These are phyloP conservation scores for Aspergillus sparsus DNA, from an alignment of 495 filamentous ascomycete genomes.

Conservation along the genomic window DNA sequence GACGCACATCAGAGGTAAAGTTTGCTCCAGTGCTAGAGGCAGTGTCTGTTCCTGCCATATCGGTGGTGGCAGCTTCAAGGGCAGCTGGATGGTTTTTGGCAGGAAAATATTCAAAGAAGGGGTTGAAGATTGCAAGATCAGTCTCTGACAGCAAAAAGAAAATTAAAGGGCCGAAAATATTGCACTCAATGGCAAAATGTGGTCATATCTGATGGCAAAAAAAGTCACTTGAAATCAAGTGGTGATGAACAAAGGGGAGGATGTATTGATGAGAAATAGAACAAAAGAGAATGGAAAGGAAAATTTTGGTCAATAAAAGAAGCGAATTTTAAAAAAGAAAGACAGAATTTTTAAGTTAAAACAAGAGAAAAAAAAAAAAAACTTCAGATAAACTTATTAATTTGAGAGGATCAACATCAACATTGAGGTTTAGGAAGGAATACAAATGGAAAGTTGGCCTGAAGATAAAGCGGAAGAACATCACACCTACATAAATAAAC, in stretches of 20 bases:
- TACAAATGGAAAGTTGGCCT: conserved; percentile 31
- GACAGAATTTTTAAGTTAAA: conserved; percentile 12
- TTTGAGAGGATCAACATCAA: conserved; percentile 5
- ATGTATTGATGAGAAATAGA: neutral
- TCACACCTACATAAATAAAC: neutral
- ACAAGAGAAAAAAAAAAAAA: neutral
- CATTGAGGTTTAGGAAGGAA: conserved; percentile 11
- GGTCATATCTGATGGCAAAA: conserved; percentile 18
- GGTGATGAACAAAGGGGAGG: conserved; percentile 7
- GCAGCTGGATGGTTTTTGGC: neutral
- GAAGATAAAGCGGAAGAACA: conserved; percentile 27
- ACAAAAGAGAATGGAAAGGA: conserved; percentile 3
- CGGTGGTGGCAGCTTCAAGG: conserved; percentile 9
- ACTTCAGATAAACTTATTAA: neutral
- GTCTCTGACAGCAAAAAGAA: neutral
- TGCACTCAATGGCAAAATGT: conserved; percentile 5
- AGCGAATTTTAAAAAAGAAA: conserved; percentile 15
- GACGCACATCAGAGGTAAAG: conserved; percentile 64
- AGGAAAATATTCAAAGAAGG: neutral
- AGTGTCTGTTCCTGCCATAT: conserved; percentile 36
- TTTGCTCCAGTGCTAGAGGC: conserved; percentile 67
- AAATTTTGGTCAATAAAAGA: conserved; percentile 1
- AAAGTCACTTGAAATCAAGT: conserved; percentile 10
- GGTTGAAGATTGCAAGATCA: neutral
- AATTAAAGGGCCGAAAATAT: conserved; percentile 1